These are phyloP conservation scores for Vaccinium macrocarpon DNA, from an alignment of 148 eudicot species.

Conservation along the genomic window DNA sequence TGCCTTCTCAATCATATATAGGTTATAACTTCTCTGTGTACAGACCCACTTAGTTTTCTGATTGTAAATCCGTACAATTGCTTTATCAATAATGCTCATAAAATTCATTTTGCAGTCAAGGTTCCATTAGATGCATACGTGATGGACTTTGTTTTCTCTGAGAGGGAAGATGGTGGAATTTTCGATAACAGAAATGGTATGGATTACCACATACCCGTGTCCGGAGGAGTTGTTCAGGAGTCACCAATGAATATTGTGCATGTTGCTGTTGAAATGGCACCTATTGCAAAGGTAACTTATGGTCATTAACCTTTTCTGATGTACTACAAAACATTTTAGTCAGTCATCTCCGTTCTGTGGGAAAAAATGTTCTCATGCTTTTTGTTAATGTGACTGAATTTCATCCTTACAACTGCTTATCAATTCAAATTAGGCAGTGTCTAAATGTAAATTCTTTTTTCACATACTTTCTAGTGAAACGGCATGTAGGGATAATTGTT, in stretches of 20 bases:
- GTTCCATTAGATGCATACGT: conserved; percentile 95
- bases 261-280: conserved; percentile 98
- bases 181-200: conserved; percentile 84
- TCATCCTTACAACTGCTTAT: not conserved
- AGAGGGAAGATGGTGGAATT: conserved; percentile 84
- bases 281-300: conserved; percentile 81
- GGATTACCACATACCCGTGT: conserved; percentile 96
- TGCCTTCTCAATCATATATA: not conserved
- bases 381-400: not conserved
- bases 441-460: not conserved
- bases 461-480: not conserved
- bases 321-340: not conserved
- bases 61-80: not conserved
- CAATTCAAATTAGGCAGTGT: not conserved
- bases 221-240: conserved; percentile 83
- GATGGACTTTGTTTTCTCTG: conserved; percentile 98
- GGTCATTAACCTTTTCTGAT: not conserved
- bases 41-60: not conserved
- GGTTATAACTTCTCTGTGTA: not conserved
- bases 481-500: not conserved
- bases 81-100: not conserved
- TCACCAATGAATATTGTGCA: conserved; percentile 97
- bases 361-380: not conserved
- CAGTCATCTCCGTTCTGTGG: not conserved
- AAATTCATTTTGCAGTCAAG: conserved; percentile 58